Evolutionary conservation across 805 yeast species (phyloP).

Genomic region (Ogataea trehaloabstinens): DNA sequence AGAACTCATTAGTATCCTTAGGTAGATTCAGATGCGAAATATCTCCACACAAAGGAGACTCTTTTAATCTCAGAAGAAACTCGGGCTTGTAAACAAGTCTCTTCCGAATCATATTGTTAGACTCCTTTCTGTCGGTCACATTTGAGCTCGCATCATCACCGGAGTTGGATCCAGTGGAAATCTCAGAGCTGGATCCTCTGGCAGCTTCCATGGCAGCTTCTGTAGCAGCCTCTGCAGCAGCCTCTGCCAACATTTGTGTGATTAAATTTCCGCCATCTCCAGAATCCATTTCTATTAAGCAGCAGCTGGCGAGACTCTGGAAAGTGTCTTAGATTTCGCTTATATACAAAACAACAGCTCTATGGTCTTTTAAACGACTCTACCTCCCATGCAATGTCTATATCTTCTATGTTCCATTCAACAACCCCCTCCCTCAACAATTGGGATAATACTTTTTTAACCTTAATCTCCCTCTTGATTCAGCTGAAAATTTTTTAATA

Average conservation of each 20-base stretch:
- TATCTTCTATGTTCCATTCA: too few relatives aligned
- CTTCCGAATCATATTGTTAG: conserved; percentile 7
- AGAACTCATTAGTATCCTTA: conserved; percentile 25
- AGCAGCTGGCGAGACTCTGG: neutral
- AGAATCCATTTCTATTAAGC: conserved; percentile 5
- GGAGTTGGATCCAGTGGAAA: neutral
- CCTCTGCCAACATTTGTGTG: conserved; percentile 31
- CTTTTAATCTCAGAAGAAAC: conserved; percentile 33
- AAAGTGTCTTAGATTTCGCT: neutral
- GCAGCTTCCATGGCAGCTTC: conserved; percentile 4
- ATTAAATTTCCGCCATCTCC: conserved; percentile 22
- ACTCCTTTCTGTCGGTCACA: neutral
- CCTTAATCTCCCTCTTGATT: too few relatives aligned
- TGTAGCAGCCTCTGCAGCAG: conserved; percentile 32
- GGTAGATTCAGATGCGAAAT: conserved; percentile 40
- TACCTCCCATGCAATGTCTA: neutral
- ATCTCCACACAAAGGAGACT: conserved; percentile 36
- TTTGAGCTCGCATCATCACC: neutral
- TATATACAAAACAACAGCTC: neutral
- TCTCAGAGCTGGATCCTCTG: too few relatives aligned
- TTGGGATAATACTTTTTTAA: too few relatives aligned
- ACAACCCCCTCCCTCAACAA: too few relatives aligned
- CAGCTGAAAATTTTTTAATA: too few relatives aligned
- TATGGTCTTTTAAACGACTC: neutral
- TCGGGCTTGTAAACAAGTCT: conserved; percentile 25